Conservation (phyloP, 1,139 yeast species). For the Debaryomyces subglobosus region DNA sequence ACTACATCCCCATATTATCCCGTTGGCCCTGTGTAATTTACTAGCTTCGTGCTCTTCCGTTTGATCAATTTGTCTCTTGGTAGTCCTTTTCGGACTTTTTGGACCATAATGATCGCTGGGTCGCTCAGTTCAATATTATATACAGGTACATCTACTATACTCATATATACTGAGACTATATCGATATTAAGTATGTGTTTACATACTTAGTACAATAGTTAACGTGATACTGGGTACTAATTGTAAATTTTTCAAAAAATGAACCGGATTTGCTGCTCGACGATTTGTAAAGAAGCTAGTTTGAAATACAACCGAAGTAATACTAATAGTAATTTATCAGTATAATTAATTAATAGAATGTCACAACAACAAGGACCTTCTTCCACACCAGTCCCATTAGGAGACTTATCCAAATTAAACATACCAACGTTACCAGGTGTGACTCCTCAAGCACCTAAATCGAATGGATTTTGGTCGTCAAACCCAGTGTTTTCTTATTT, state of each 20-base stretch:
- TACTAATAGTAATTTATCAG: conserved; percentile 5
- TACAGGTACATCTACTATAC: not conserved
- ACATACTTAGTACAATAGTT: conserved; percentile 8
- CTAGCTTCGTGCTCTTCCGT: not conserved
- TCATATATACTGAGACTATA: conserved; percentile 15
- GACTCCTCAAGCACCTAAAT: conserved; percentile 52
- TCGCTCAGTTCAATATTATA: conserved; percentile 11
- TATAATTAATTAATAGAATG: conserved; percentile 6
- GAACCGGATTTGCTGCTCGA: conserved; percentile 9
- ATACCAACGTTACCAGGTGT: conserved; percentile 63
- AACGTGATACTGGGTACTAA: conserved; percentile 6
- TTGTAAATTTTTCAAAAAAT: conserved; percentile 10
- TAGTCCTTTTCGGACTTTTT: conserved; percentile 4
- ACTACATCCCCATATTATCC: not conserved
- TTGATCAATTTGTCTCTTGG: not conserved
- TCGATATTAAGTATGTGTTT: not conserved
- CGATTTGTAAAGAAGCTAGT: conserved; percentile 7
- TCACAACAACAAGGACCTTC: conserved; percentile 15
- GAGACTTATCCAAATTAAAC: conserved; percentile 56
- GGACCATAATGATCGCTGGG: conserved; percentile 10
- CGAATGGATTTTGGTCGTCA: conserved; percentile 73
- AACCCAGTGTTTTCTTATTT: conserved; percentile 84
- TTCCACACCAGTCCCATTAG: conserved; percentile 41
- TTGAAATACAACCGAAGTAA: not conserved
- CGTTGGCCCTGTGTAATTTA: not conserved